These are phyloP conservation scores for Tephrocybe sp. DNA, from an alignment of 768 basidiomycete species.

Conservation along the genomic window DNA sequence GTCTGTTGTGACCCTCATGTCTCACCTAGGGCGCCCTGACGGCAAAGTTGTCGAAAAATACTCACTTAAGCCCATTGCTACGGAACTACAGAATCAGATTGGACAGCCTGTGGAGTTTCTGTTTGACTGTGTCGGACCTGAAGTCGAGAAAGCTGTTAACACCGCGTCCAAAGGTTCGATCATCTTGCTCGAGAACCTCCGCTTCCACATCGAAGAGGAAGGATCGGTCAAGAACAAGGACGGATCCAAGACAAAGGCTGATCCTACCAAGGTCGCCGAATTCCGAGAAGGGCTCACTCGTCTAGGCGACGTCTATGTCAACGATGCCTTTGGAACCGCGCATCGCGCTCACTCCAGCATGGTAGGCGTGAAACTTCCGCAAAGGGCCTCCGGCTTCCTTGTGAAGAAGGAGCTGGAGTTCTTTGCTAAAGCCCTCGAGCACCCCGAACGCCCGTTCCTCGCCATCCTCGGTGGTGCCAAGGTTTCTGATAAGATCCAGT, in stretches of 20 bases:
- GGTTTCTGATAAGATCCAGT: conserved; percentile 97
- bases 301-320: conserved; percentile 95
- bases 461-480: conserved; percentile 99
- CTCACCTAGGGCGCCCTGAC: conserved; percentile 96
- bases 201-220: conserved; percentile 99
- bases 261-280: conserved; percentile 71
- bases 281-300: conserved; percentile 89
- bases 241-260: conserved; percentile 93
- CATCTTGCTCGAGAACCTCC: conserved; percentile 94
- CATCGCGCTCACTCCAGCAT: conserved; percentile 98
- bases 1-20: conserved; percentile 88
- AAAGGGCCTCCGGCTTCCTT: conserved; percentile 93
- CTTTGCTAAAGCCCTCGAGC: conserved; percentile 97
- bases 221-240: conserved; percentile 93
- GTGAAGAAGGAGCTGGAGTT: conserved; percentile 99
- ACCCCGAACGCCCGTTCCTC: conserved; percentile 93
- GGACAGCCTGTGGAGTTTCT: conserved; percentile 77
- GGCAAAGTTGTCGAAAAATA: conserved; percentile 88
- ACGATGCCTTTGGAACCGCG: conserved; percentile 98
- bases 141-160: conserved; percentile 78
- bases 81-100: conserved; percentile 76
- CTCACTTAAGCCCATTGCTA: conserved; percentile 85
- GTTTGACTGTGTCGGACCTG: conserved; percentile 80
- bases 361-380: conserved; percentile 92
- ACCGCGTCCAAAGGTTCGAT: conserved; percentile 64